Evolutionary conservation across 78 protist species (phyloP).

Genomic region (Speleostelium caveatum): DNA sequence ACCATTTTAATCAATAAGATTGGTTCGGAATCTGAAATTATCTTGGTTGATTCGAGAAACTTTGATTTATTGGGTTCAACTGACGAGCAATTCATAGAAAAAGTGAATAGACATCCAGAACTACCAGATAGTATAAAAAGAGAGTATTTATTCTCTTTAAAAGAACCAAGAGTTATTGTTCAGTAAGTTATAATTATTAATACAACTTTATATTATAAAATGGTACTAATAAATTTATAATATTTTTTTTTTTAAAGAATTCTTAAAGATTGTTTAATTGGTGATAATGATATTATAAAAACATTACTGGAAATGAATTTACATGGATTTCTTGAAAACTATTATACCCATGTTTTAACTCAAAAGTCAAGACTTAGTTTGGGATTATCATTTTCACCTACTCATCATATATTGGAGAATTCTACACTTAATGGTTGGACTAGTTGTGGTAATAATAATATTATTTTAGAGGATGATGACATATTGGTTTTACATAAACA

Average conservation of each 20-base stretch:
- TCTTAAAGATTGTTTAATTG: conserved; percentile 48
- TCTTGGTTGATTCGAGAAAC: conserved; percentile 46
- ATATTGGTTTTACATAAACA: neutral
- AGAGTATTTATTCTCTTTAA: conserved; percentile 23
- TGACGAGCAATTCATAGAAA: conserved; percentile 12
- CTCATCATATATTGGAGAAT: conserved; percentile 3
- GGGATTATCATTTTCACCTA: neutral
- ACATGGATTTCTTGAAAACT: conserved; percentile 57
- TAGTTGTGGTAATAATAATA: neutral
- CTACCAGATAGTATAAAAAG: conserved; percentile 34
- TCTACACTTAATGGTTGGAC: neutral
- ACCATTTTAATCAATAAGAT: conserved; percentile 48
- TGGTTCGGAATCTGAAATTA: conserved; percentile 12
- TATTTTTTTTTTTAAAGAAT: neutral
- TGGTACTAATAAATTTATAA: neutral
- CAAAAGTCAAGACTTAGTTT: neutral
- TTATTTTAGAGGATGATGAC: neutral
- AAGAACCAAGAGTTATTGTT: conserved; percentile 40
- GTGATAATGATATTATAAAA: conserved; percentile 40
- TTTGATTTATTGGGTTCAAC: conserved; percentile 36
- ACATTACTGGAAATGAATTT: conserved; percentile 31
- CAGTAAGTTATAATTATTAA: neutral
- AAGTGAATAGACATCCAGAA: conserved; percentile 45
- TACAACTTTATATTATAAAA: neutral
- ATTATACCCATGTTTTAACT: conserved; percentile 20